A percentile compares a stretch with the other conserved stretches of the same genome.
Evolutionary conservation across 2,329 filamentous ascomycete species (phyloP).

Genomic region (Diaporthe helianthi): DNA sequence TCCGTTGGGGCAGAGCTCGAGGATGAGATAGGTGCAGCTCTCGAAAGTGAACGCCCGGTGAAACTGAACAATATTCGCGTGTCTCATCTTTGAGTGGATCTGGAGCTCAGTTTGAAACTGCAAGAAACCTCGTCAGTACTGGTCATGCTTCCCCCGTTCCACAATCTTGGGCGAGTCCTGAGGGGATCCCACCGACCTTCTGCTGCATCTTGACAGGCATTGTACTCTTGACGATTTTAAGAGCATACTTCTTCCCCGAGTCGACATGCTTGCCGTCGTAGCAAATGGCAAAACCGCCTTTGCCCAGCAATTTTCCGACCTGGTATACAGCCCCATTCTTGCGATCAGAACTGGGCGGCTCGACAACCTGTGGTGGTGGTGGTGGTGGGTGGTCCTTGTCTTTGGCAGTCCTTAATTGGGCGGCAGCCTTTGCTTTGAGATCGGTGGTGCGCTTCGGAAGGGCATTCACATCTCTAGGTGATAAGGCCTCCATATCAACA

Average conservation of each 20-base stretch:
- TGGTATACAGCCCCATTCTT: conserved; percentile 75
- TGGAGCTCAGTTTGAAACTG: conserved; percentile 85
- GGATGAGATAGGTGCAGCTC: conserved; percentile 88
- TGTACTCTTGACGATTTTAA: conserved; percentile 84
- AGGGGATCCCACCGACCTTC: conserved; percentile 63
- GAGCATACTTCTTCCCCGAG: conserved; percentile 71
- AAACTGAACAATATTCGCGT: conserved; percentile 95
- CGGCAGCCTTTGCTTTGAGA: conserved; percentile 59
- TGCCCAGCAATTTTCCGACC: conserved; percentile 76
- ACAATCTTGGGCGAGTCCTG: neutral
- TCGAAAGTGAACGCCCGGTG: conserved; percentile 91
- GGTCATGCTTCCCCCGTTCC: neutral
- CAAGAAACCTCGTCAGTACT: conserved; percentile 8
- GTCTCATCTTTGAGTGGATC: conserved; percentile 97
- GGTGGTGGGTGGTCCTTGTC: conserved; percentile 73
- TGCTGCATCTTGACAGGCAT: conserved; percentile 86
- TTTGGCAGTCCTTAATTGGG: conserved; percentile 62
- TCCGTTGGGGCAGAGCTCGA: conserved; percentile 94
- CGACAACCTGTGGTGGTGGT: conserved; percentile 65
- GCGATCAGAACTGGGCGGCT: conserved; percentile 73
- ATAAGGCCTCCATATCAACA: conserved; percentile 68
- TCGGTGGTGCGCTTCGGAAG: conserved; percentile 60
- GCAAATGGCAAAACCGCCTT: conserved; percentile 84
- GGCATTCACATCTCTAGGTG: conserved; percentile 69
- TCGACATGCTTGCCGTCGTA: conserved; percentile 74